These are phyloP conservation scores for Calonectria fujianensis DNA, from an alignment of 2,329 filamentous ascomycete genomes.

Conservation along the genomic window DNA sequence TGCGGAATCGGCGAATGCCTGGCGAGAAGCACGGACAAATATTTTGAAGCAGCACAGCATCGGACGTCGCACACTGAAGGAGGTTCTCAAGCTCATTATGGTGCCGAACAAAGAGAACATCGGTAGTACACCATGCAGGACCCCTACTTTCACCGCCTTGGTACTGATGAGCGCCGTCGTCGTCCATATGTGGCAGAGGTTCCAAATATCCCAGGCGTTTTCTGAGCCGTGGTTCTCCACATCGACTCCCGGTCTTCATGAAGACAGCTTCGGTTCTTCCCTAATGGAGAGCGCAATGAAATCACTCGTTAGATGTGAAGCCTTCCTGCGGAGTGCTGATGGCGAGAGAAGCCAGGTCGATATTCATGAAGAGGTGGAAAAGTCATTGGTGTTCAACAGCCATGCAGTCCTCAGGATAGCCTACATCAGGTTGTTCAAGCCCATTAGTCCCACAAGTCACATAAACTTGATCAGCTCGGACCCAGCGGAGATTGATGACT, in stretches of 20 bases:
- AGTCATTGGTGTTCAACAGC: constrained; percentile 35
- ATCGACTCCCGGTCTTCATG: not conserved
- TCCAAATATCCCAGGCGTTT: constrained; percentile 29
- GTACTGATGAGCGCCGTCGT: constrained; percentile 41
- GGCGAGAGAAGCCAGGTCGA: not conserved
- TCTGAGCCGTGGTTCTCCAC: not conserved
- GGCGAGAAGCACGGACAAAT: constrained; percentile 31
- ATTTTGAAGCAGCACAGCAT: not conserved
- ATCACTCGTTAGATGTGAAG: constrained; percentile 25
- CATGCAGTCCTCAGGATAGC: constrained; percentile 40
- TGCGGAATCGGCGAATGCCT: constrained; percentile 33
- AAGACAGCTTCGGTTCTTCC: not conserved
- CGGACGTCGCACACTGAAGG: constrained; percentile 27
- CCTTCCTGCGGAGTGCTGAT: not conserved
- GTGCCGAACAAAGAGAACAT: not conserved
- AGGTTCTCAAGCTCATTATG: constrained; percentile 38
- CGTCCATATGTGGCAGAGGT: constrained; percentile 40
- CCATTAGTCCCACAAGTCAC: not conserved
- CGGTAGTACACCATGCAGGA: not conserved
- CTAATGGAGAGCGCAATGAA: constrained; percentile 29
- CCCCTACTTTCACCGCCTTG: constrained; percentile 30
- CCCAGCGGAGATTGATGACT: constrained; percentile 20
- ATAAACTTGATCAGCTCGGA: constrained; percentile 27
- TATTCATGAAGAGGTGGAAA: not conserved
- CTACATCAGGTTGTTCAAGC: constrained; percentile 38